Evolutionary conservation across 768 basidiomycete species (phyloP), one percentile per base, ranked within the genome.

Genomic region (Goffeauzyma gilvescens): DNA sequence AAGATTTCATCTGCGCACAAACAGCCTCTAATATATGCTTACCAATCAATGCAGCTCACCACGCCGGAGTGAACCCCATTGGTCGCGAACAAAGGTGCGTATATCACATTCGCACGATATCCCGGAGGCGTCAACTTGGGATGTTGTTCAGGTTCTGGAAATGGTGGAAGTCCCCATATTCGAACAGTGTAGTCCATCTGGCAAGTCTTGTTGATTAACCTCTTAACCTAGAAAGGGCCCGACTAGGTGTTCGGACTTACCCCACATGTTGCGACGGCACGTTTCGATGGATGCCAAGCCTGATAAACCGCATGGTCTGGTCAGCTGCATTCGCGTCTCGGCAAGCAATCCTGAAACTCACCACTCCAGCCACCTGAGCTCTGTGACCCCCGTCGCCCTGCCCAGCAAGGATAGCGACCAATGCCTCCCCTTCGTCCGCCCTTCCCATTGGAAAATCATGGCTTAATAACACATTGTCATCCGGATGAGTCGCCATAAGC

Each of bases 1-100:
- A 14, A 21, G 22, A 30, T 25, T 2, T 40, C 27, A 39, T 15
- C 6, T 13, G 7, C 14, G 14, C 27, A 12, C 17, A 14, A 21
- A 27, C 17, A 23, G 15, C 37, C 5, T 6, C 15, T 42, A 23
- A 32, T 10, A 8, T 10, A 6, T 7, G 39, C 53, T 41, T 33
- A 51, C 53, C 53, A 55, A 6, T 46, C 50, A 4, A 55, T 43
- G 33, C 45, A 32, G 31, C 52, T 50, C 2, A 49, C 28, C 14
- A 37, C 33, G 38, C 41, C 42, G 3, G 22, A 21, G 35, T 51
- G 50, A 5, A 52, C 18, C 8, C 45, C 34, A n/a, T 41, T 45
- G 3, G 48, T 52, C 5, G 48, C 43, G 38, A 55, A 52, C 7
- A 52, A 6, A 2, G 53, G 53, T 6, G 39, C 20, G 12, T 42